Conservation (phyloP, 2,329 filamentous ascomycete species). For the Sporothrix pseudoabietina region DNA sequence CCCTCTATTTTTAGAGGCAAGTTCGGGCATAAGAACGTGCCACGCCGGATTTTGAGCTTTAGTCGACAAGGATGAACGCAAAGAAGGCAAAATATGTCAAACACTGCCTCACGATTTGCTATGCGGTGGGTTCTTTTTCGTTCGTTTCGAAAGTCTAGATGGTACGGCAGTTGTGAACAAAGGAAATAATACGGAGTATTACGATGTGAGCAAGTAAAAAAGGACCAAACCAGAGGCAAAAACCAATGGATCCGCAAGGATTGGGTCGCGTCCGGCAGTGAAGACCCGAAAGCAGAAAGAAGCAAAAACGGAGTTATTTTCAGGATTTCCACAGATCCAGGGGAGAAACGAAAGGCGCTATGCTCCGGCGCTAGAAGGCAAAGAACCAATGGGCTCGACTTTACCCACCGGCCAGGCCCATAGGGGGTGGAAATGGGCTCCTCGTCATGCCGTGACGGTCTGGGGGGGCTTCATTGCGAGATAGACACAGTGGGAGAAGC, state of each 20-base stretch:
- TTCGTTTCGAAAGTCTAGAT: constrained; percentile 5
- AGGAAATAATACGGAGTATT: not conserved
- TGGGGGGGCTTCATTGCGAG: not conserved
- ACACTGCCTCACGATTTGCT: constrained; percentile 4
- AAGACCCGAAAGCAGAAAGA: not conserved
- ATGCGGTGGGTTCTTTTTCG: not conserved
- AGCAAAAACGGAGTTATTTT: not conserved
- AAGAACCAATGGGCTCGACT: not conserved
- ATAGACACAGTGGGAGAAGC: not conserved
- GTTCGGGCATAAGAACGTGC: constrained; percentile 16
- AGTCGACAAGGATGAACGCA: constrained; percentile 1
- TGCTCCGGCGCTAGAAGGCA: constrained; percentile 18
- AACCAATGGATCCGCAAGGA: not conserved
- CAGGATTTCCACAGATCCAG: not conserved
- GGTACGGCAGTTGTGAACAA: not conserved
- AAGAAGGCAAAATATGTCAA: not conserved
- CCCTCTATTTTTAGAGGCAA: constrained; percentile 18
- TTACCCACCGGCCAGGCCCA: not conserved
- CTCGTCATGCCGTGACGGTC: not conserved
- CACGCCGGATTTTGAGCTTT: not conserved
- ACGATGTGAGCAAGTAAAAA: not conserved
- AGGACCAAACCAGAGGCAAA: not conserved
- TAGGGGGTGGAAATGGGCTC: constrained; percentile 10
- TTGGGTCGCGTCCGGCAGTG: not conserved
- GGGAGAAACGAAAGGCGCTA: not conserved